These are phyloP conservation scores for Amylostereum chailletii DNA, from an alignment of 1,284 basidiomycete species.

Conservation along the genomic window DNA sequence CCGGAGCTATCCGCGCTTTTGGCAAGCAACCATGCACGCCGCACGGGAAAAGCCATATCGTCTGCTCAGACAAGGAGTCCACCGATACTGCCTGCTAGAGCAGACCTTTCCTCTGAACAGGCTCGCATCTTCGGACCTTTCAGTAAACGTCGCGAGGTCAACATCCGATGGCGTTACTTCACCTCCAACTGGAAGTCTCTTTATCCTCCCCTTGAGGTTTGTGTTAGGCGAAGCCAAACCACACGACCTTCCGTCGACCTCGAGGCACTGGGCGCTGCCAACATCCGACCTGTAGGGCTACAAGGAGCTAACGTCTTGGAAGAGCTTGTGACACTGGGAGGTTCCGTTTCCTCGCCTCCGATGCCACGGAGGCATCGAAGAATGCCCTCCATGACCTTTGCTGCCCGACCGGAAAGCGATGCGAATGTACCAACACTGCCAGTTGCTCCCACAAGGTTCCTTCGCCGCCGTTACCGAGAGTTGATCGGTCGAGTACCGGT, in stretches of 20 bases:
- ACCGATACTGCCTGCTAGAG: slow-evolving; percentile 45
- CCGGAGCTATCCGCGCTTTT: slow-evolving; percentile 54
- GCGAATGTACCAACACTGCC: too few species aligned
- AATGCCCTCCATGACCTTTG: too few species aligned
- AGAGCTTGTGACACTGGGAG: slow-evolving; percentile 39
- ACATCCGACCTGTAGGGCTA: slow-evolving; percentile 30
- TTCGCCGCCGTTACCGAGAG: slow-evolving; percentile 56
- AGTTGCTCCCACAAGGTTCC: slow-evolving; percentile 31
- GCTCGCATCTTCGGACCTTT: slow-evolving; percentile 52
- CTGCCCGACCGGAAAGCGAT: too few species aligned
- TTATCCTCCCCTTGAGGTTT: slow-evolving; percentile 48
- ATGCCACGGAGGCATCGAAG: slow-evolving; percentile 3
- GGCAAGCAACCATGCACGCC: slow-evolving; percentile 40
- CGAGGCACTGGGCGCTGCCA: background rate
- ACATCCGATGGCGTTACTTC: slow-evolving; percentile 65
- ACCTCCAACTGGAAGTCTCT: slow-evolving; percentile 44
- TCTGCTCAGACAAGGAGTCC: slow-evolving; percentile 35
- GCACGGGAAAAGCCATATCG: slow-evolving; percentile 31
- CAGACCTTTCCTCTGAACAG: slow-evolving; percentile 49
- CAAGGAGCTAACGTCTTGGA: slow-evolving; percentile 36
- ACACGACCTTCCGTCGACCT: slow-evolving; percentile 6
- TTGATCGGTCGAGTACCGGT: slow-evolving; percentile 51
- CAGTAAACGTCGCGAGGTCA: slow-evolving; percentile 63
- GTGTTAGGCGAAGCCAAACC: slow-evolving; percentile 10
- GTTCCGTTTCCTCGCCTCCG: slow-evolving; percentile 14